These are phyloP conservation scores for Diaporthe velutina DNA, from an alignment of 2,329 filamentous ascomycete species.

Conservation along the genomic window DNA sequence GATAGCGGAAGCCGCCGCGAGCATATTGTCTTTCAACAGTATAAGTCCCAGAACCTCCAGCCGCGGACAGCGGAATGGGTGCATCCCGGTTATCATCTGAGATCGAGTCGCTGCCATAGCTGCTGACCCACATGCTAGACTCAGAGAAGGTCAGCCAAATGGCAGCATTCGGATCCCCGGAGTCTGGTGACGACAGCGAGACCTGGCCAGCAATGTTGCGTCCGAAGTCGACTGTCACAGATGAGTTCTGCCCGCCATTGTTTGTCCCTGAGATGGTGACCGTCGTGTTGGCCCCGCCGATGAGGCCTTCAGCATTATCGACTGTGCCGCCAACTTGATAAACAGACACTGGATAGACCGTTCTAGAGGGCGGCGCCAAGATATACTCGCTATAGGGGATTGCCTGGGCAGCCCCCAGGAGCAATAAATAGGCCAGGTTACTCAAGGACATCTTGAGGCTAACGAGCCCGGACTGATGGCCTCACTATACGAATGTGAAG, in stretches of 20 bases:
- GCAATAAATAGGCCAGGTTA: neutral
- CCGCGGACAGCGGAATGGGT: slow-evolving; percentile 34
- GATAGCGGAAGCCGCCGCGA: slow-evolving; percentile 55
- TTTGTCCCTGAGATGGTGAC: slow-evolving; percentile 24
- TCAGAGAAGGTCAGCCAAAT: slow-evolving; percentile 56
- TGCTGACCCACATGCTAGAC: slow-evolving; percentile 61
- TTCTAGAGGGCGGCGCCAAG: slow-evolving; percentile 40
- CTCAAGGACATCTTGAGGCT: slow-evolving; percentile 7
- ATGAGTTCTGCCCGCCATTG: slow-evolving; percentile 43
- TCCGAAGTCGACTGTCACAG: slow-evolving; percentile 54
- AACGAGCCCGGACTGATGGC: neutral
- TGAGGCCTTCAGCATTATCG: slow-evolving; percentile 40
- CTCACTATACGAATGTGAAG: neutral
- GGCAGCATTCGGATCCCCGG: slow-evolving; percentile 45
- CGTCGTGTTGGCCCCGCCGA: slow-evolving; percentile 40
- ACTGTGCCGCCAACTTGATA: slow-evolving; percentile 40
- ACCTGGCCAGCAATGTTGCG: slow-evolving; percentile 55
- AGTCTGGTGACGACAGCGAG: slow-evolving; percentile 47
- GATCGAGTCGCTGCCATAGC: slow-evolving; percentile 55
- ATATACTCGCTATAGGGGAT: slow-evolving; percentile 42
- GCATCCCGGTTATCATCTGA: slow-evolving; percentile 31
- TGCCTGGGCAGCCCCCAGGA: slow-evolving; percentile 10
- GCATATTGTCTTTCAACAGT: slow-evolving; percentile 49
- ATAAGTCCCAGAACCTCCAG: slow-evolving; percentile 29
- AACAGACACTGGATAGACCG: slow-evolving; percentile 38